Base-by-base conservation (phyloP, 2,329 filamentous ascomycete species). In the Neonectria sp. region DNA sequence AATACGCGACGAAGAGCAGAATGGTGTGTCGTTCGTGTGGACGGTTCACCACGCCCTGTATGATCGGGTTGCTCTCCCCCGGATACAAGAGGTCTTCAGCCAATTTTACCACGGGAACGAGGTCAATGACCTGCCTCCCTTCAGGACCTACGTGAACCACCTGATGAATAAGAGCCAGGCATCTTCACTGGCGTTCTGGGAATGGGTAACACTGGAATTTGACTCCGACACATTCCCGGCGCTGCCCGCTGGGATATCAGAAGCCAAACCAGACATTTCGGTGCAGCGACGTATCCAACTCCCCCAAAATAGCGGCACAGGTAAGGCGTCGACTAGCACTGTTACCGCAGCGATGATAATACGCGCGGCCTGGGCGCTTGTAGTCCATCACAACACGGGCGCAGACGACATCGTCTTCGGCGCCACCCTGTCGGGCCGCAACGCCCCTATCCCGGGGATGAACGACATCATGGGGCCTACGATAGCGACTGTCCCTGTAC, bases 11-110 rank as follows among this genome's bases (percentile, higher is more conserved):
- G 3, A 29, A 29, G 27, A 60, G 17, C 15, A 49, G 21, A 17
- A n/a, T 21, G 4, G 15, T 9, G 12, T 45, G 55, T 58, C 40
- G n/a, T 56, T 65, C 11, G 57, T 65, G 8, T 65, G 63, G 63
- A 65, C 63, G 0, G 24, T 65, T 31, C 63, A 65, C 29, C 63
- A 65, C 52, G 51, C 63, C 12, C 15, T 65, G 12, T 65, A 65
- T 17, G 63, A 65, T 17, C 31, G 63, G 11, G 31, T 60, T 29
- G 33, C 62, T 60, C 62, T 65, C 31, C 62, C n/a, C 4, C 62
- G 40, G 11, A 60, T 65, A 40, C 31, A 65, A 21, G 24, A 43
- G 2, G 29, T 45, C 17, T 65, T 65, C 25, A 51, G 56, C 12
- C 56, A 65, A 17, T 49, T 55, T 6, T 65, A 65, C 21, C 15